phyloP scores from a whole-genome alignment of 106 monocot genomes.

The Acanthochlamys bracteata region DNA sequence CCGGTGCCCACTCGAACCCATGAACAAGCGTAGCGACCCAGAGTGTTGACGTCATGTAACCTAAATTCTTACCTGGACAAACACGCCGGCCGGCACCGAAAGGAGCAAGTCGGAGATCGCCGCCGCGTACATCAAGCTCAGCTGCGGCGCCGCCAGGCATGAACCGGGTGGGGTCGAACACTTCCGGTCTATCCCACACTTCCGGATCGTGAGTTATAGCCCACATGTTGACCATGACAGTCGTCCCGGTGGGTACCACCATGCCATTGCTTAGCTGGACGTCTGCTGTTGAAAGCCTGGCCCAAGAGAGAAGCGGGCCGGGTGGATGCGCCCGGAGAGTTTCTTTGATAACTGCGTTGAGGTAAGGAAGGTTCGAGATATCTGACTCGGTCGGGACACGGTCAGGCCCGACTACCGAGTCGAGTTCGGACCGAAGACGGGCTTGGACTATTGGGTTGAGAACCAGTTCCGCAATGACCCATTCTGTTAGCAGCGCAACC shows the following conservation, averaged over 20 bases:
- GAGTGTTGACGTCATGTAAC: constrained; percentile 26
- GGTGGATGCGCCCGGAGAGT: constrained; percentile 52
- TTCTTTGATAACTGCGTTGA: constrained; percentile 54
- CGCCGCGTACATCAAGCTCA: constrained; percentile 46
- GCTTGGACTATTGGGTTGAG: constrained; percentile 31
- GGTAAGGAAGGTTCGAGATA: constrained; percentile 42
- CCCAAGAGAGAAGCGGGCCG: constrained; percentile 57
- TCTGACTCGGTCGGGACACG: constrained; percentile 25
- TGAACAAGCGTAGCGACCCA: constrained; percentile 48
- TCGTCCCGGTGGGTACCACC: constrained; percentile 51
- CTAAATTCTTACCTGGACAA: constrained; percentile 52
- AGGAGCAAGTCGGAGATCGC: constrained; percentile 37
- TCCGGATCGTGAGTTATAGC: constrained; percentile 44
- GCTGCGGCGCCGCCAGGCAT: constrained; percentile 17
- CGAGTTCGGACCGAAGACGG: constrained; percentile 27
- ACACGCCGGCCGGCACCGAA: constrained; percentile 51
- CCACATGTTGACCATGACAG: constrained; percentile 77
- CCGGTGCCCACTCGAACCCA: constrained; percentile 31
- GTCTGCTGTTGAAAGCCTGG: constrained; percentile 37
- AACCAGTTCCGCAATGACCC: constrained; percentile 57
- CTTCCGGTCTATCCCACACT: constrained; percentile 27
- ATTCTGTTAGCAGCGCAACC: constrained; percentile 56
- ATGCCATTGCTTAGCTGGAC: constrained; percentile 60
- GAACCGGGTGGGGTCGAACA: constrained; percentile 34
- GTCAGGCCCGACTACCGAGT: constrained; percentile 12